These are phyloP conservation scores for Wickerhamomyces sydowiorum DNA, from an alignment of 805 yeast species.

Conservation along the genomic window DNA sequence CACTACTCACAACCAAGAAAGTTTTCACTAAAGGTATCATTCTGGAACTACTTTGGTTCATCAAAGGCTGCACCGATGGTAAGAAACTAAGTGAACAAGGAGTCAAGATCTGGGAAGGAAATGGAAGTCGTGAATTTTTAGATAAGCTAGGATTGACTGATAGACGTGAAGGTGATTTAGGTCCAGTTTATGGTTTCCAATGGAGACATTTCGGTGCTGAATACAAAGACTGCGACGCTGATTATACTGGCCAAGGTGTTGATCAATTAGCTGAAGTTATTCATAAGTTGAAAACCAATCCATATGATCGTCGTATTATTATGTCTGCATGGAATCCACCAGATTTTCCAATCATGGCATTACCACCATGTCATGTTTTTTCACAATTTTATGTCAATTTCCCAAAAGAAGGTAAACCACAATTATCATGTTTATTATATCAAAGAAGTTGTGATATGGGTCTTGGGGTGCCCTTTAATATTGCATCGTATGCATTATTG, in stretches of 20 bases:
- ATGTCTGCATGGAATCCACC: slow-evolving; percentile 99
- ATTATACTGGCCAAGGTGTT: slow-evolving; percentile 81
- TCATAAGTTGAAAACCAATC: slow-evolving; percentile 74
- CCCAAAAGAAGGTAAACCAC: slow-evolving; percentile 59
- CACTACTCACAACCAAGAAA: slow-evolving; percentile 86
- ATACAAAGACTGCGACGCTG: slow-evolving; percentile 79
- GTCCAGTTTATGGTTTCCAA: slow-evolving; percentile 98
- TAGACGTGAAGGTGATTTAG: slow-evolving; percentile 89
- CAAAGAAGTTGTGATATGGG: slow-evolving; percentile 99
- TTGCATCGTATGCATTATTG: slow-evolving; percentile 90
- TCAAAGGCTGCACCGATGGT: slow-evolving; percentile 86
- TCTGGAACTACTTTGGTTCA: slow-evolving; percentile 89
- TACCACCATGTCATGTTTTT: slow-evolving; percentile 97
- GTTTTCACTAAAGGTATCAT: slow-evolving; percentile 88
- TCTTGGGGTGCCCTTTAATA: slow-evolving; percentile 97
- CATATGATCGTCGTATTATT: slow-evolving; percentile 91
- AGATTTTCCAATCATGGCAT: slow-evolving; percentile 88
- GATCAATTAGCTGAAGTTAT: slow-evolving; percentile 86
- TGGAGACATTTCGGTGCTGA: slow-evolving; percentile 99
- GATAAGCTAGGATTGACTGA: slow-evolving; percentile 76
- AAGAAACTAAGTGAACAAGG: slow-evolving; percentile 72
- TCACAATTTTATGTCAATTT: slow-evolving; percentile 91
- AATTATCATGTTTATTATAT: slow-evolving; percentile 80
- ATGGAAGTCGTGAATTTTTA: slow-evolving; percentile 87
- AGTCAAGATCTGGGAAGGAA: slow-evolving; percentile 98